These are phyloP conservation scores for Collybia nuda DNA, from an alignment of 768 basidiomycete species.

Conservation along the genomic window DNA sequence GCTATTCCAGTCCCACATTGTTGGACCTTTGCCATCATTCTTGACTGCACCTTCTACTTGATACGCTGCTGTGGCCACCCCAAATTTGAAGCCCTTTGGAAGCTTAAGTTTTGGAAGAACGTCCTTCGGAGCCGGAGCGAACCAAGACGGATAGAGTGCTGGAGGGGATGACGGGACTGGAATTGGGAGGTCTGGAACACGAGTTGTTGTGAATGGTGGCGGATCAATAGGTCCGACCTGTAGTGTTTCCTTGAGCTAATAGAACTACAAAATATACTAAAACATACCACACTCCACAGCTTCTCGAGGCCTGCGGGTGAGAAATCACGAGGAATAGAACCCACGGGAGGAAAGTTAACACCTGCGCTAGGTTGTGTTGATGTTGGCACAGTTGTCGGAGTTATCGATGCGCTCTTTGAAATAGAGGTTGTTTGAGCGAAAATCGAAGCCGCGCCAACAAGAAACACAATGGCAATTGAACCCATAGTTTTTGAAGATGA, in stretches of 20 bases:
- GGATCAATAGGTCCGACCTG: slow-evolving; percentile 43
- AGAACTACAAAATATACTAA: not conserved
- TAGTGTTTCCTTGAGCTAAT: not conserved
- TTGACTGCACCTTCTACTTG: slow-evolving; percentile 55
- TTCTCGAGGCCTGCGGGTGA: slow-evolving; percentile 34
- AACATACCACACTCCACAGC: slow-evolving; percentile 38
- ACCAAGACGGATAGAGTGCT: slow-evolving; percentile 45
- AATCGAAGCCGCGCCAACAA: too few species aligned
- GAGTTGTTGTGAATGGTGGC: slow-evolving; percentile 48
- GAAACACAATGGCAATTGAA: too few species aligned
- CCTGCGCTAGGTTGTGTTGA: not conserved
- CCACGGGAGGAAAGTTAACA: slow-evolving; percentile 36
- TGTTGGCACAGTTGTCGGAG: too few species aligned
- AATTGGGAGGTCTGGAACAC: slow-evolving; percentile 34
- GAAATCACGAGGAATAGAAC: slow-evolving; percentile 39
- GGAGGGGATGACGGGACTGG: slow-evolving; percentile 43
- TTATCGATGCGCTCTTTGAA: too few species aligned
- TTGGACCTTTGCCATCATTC: slow-evolving; percentile 48
- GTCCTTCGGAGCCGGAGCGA: slow-evolving; percentile 39
- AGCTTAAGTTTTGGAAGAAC: slow-evolving; percentile 43
- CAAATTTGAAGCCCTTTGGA: slow-evolving; percentile 48
- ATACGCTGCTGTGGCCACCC: slow-evolving; percentile 52
- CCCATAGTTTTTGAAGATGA: too few species aligned
- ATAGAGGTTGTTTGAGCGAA: too few species aligned
- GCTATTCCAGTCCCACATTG: slow-evolving; percentile 50